phyloP scores from a whole-genome alignment of 164 flowering plant genomes.

The Vitis rupestris region DNA sequence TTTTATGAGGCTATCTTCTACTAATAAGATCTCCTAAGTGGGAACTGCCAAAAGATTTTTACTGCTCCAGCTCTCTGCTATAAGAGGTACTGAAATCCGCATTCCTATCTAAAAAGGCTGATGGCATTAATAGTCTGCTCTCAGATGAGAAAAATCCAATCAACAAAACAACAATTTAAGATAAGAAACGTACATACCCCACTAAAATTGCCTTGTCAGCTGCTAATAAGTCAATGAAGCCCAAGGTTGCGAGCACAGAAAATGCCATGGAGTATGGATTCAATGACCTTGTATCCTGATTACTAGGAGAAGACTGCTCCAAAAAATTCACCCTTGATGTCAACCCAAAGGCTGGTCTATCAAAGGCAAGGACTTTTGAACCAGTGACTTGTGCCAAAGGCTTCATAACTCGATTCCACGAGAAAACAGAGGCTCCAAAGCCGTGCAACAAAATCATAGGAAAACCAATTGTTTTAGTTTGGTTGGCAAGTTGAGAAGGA shows the following conservation, averaged over 20 bases:
- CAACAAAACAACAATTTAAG: background rate
- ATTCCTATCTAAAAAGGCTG: background rate
- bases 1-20: background rate
- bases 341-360: constrained; percentile 95
- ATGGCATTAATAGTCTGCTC: background rate
- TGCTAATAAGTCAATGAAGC: constrained; percentile 63
- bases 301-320: constrained; percentile 14
- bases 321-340: constrained; percentile 57
- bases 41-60: background rate
- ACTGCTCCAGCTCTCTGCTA: background rate
- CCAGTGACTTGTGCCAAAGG: constrained; percentile 55
- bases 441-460: constrained; percentile 85
- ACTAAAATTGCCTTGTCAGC: constrained; percentile 74
- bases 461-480: constrained; percentile 24
- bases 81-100: background rate
- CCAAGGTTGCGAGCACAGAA: constrained; percentile 74
- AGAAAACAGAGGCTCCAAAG: constrained; percentile 92
- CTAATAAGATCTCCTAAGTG: background rate
- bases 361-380: constrained; percentile 89
- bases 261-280: constrained; percentile 85
- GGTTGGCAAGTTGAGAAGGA: constrained; percentile 21
- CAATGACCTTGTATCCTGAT: constrained; percentile 30
- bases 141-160: background rate
- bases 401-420: constrained; percentile 82
- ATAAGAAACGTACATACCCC: constrained; percentile 49